Evolutionary conservation across 306 rosid genomes (phyloP).

Genomic region (Pyrus communis): DNA sequence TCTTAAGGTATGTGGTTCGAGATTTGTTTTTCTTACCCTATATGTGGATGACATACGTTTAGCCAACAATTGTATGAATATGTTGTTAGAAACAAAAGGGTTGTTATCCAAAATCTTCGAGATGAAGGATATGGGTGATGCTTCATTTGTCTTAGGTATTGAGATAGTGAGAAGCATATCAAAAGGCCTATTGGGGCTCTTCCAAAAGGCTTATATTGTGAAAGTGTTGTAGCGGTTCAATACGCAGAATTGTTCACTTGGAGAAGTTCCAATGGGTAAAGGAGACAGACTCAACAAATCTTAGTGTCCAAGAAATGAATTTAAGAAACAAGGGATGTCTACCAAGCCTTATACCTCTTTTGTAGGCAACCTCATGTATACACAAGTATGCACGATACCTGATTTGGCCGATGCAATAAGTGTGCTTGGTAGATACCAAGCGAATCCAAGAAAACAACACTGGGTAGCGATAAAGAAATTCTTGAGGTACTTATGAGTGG

Average conservation of each 20-base stretch:
- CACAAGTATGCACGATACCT: not conserved
- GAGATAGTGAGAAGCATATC: not conserved
- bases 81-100: not conserved
- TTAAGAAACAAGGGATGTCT: too few relatives aligned
- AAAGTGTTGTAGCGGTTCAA: too few relatives aligned
- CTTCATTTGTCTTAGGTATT: not conserved
- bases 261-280: not conserved
- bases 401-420: not conserved
- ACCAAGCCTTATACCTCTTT: not conserved
- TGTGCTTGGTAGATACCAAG: not conserved
- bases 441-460: not conserved
- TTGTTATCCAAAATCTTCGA: too few relatives aligned
- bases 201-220: not conserved
- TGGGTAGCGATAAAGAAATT: not conserved
- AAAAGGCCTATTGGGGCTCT: not conserved
- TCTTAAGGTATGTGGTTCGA: not conserved
- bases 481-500: not conserved
- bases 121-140: not conserved
- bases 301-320: not conserved
- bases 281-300: not conserved
- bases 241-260: not conserved
- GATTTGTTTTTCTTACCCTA: not conserved
- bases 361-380: not conserved
- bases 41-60: not conserved
- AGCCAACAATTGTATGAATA: not conserved